A percentile compares a stretch with the other conserved stretches of the same genome.
Evolutionary conservation across 345 rosid species (phyloP).

Genomic region (Eucalyptus sp.): DNA sequence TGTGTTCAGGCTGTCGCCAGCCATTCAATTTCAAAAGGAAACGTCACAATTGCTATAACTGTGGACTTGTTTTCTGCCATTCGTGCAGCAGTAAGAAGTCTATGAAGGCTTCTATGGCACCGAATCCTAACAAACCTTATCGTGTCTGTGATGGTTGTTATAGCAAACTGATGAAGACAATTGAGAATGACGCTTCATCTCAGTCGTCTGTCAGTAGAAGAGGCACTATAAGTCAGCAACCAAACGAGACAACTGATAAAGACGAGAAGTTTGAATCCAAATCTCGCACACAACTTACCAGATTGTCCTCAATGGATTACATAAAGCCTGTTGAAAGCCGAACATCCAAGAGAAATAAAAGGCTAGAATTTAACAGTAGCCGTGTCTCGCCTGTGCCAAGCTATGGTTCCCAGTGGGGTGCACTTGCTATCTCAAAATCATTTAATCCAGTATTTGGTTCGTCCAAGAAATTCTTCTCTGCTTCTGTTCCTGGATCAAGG

Average conservation of each 20-base stretch:
- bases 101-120: conserved; percentile 94
- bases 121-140: conserved; percentile 84
- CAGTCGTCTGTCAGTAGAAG: conserved; percentile 68
- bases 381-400: conserved; percentile 94
- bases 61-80: conserved; percentile 93
- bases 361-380: conserved; percentile 83
- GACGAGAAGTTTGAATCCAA: conserved; percentile 80
- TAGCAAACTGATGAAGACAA: conserved; percentile 62
- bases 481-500: conserved; percentile 99
- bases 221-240: conserved; percentile 59
- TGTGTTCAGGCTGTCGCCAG: conserved; percentile 96
- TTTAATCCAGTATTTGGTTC: conserved; percentile 84
- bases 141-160: conserved; percentile 92
- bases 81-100: conserved; percentile 90
- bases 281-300: conserved; percentile 69
- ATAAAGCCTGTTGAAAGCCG: conserved; percentile 65
- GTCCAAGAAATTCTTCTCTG: conserved; percentile 94
- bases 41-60: conserved; percentile 72
- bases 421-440: conserved; percentile 65
- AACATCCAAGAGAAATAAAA: conserved; percentile 67
- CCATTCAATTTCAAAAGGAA: conserved; percentile 85
- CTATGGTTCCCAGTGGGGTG: conserved; percentile 86
- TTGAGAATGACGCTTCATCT: conserved; percentile 54
- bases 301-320: conserved; percentile 81
- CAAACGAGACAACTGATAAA: conserved; percentile 43